Evolutionary conservation across 2,329 filamentous ascomycete species (phyloP).

Genomic region (Periconia digitata): DNA sequence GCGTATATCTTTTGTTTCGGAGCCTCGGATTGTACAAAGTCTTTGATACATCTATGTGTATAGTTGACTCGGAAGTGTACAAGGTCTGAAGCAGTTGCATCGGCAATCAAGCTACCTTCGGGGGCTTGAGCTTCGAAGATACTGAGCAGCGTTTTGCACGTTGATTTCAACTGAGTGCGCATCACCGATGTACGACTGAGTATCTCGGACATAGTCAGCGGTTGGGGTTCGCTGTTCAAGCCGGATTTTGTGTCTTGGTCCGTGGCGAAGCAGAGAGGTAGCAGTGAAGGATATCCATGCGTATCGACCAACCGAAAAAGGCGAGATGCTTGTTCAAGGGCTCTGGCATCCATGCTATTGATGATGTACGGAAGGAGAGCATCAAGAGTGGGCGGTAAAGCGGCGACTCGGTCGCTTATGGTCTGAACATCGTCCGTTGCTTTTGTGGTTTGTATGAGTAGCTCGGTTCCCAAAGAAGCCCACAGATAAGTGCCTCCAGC

Average conservation of each 20-base stretch:
- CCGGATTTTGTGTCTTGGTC: constrained; percentile 20
- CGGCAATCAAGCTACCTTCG: constrained; percentile 5
- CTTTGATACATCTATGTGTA: constrained; percentile 24
- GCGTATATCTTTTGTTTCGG: constrained; percentile 10
- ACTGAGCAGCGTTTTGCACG: constrained; percentile 23
- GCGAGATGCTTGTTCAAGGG: constrained; percentile 21
- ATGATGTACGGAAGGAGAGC: constrained; percentile 28
- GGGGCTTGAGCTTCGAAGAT: constrained; percentile 21
- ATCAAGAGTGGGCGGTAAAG: constrained; percentile 26
- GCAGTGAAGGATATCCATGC: constrained; percentile 22
- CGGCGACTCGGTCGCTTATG: constrained; percentile 24
- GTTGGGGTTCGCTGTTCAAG: constrained; percentile 19
- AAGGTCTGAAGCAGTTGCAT: constrained; percentile 6
- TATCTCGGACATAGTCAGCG: constrained; percentile 20
- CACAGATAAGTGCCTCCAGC: constrained; percentile 29
- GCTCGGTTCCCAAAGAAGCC: constrained; percentile 25
- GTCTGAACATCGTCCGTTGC: constrained; percentile 24
- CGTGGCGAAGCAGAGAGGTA: constrained; percentile 27
- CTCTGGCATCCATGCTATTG: constrained; percentile 18
- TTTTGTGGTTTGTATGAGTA: constrained; percentile 22
- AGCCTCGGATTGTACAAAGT: constrained; percentile 20
- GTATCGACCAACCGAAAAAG: constrained; percentile 26
- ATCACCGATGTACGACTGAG: constrained; percentile 19
- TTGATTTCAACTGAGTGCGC: constrained; percentile 16
- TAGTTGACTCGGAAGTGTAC: constrained; percentile 25